Base-by-base conservation (phyloP, 495 filamentous ascomycete species). In the Aspergillus baeticus region DNA sequence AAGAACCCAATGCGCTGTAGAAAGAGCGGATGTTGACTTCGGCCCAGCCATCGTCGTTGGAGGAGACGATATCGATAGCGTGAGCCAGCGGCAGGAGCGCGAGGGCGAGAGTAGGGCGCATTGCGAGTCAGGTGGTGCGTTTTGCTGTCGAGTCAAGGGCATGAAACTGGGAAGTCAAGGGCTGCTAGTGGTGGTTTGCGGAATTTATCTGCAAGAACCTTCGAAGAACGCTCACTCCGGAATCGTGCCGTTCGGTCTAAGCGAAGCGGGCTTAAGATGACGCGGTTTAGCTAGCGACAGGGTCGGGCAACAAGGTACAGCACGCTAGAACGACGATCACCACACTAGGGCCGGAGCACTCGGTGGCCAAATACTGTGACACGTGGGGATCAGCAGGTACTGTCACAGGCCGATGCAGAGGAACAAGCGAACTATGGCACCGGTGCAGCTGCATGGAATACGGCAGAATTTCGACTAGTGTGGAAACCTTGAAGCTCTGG, bases 31-130 rank as follows among this genome's bases (percentile, higher is more conserved):
- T 74, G 58, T 89, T 88, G 14, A 76, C 78, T 62, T 87, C 85
- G 3, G 85, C 86, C 85, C 85, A 89, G 18, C 86, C 85, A 69
- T 89, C 86, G 58, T 88, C 86, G 61, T 89, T 88, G 46, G 81
- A 82, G 23, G 83, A 83, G 45, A 89, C 66, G 59, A 87, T 81
- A 55, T 84, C 84, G 26, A 77, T 68, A 18, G 73, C 79, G 2
- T 64, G 57, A 20, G 63, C 47, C 33, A 66, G 49, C 14, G 64
- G 58, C 8, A 63, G 43, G 1, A 63, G 52, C 7, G 54, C 39
- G 13, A 66, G 49, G 8, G 59, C 37, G 0, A 57, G 29, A 14
- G 34, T 45, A 33, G 58, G 35, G n/a, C 55, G 57, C 58, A 62
- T 66, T 39, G 21, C 48, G 23, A 39, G 17, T 43, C 22, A 23